phyloP scores from a whole-genome alignment of 2,329 filamentous ascomycete genomes.

The Ceratocystis huliohia region DNA sequence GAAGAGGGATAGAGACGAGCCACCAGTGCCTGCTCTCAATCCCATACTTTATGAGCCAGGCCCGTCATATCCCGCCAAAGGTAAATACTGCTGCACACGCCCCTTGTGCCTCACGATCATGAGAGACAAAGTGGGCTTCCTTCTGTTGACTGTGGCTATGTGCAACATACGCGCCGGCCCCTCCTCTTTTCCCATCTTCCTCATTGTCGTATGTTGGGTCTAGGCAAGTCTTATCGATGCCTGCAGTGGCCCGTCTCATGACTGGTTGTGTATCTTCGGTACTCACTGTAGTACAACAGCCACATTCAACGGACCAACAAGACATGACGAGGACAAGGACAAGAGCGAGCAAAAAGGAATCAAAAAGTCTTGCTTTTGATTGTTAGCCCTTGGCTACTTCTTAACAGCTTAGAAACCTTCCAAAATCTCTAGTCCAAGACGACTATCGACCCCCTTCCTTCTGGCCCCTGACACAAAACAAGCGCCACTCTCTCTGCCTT shows the following conservation, averaged over 20 bases:
- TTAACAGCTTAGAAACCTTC: not conserved
- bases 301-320: not conserved
- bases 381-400: not conserved
- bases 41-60: conserved; percentile 16
- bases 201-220: not conserved
- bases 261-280: not conserved
- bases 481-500: not conserved
- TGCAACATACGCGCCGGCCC: not conserved
- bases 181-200: not conserved
- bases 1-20: conserved; percentile 10
- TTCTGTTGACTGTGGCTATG: not conserved
- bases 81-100: not conserved
- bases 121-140: no score
- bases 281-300: not conserved
- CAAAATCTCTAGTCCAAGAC: not conserved
- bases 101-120: not conserved
- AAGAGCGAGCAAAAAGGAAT: not conserved
- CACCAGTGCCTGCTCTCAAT: conserved; percentile 8
- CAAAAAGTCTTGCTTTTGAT: not conserved
- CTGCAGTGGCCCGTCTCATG: not conserved
- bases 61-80: conserved; percentile 13
- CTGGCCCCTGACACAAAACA: conserved; percentile 3
- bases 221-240: not conserved
- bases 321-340: not conserved
- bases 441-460: not conserved